Conservation (phyloP, 1,284 basidiomycete genomes). For the Cryptococcus neoformans region DNA sequence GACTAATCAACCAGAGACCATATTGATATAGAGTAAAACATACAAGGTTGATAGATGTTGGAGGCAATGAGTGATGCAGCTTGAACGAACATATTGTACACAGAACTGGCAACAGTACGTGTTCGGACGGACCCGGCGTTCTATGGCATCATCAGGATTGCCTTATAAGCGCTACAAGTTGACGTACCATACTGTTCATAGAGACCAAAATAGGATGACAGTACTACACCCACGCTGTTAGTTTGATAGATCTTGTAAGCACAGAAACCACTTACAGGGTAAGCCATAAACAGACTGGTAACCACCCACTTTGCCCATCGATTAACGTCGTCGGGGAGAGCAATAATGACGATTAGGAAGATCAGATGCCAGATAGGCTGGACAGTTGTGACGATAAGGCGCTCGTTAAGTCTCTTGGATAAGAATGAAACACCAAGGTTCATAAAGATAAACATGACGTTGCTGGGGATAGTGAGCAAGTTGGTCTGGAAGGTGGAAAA, state of each 20-base stretch:
- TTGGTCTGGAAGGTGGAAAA: constrained; percentile 63
- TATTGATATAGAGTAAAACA: too few relatives aligned
- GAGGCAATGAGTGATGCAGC: constrained; percentile 17
- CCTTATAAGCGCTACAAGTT: background rate
- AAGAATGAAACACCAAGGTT: constrained; percentile 27
- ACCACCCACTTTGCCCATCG: constrained; percentile 26
- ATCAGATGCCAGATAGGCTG: constrained; percentile 33
- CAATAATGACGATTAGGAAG: constrained; percentile 26
- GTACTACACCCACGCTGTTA: constrained; percentile 4
- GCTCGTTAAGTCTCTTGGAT: constrained; percentile 17
- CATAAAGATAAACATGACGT: constrained; percentile 48
- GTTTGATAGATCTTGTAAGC: too few relatives aligned
- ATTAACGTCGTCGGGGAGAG: constrained; percentile 19
- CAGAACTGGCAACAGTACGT: constrained; percentile 17
- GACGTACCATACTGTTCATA: constrained; percentile 17
- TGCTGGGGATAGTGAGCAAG: constrained; percentile 55
- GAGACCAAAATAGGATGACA: constrained; percentile 32
- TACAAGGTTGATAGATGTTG: constrained; percentile 24
- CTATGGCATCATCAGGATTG: background rate
- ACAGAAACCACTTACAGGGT: constrained; percentile 5
- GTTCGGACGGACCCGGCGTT: constrained; percentile 24
- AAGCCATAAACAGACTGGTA: constrained; percentile 17
- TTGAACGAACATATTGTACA: constrained; percentile 31
- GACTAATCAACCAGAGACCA: too few relatives aligned
- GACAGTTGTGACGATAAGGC: constrained; percentile 17